Evolutionary conservation across 805 yeast genomes (phyloP).

Genomic region (Sugiyamaella lignohabitans): DNA sequence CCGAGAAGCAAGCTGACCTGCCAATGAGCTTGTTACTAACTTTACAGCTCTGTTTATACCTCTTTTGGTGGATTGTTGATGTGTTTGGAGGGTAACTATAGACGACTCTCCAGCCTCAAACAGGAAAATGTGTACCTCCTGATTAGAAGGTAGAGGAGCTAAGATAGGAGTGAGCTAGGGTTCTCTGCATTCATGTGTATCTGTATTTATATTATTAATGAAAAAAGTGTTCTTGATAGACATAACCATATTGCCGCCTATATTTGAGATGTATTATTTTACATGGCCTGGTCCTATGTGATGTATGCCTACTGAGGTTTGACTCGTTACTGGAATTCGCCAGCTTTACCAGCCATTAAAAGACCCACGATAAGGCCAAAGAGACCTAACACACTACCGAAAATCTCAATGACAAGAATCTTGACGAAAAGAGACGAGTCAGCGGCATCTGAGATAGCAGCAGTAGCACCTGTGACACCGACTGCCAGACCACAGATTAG

Average conservation of each 20-base stretch:
- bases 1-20: neutral
- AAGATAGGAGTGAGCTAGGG: neutral
- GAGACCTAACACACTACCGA: slow-evolving; percentile 92
- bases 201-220: neutral
- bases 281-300: neutral
- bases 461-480: slow-evolving; percentile 97
- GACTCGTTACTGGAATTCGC: slow-evolving; percentile 55
- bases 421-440: slow-evolving; percentile 92
- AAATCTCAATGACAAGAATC: slow-evolving; percentile 93
- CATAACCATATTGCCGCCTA: neutral
- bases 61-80: slow-evolving; percentile 93
- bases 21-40: neutral
- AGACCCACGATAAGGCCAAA: slow-evolving; percentile 97
- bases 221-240: neutral
- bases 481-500: slow-evolving; percentile 96
- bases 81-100: slow-evolving; percentile 92
- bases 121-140: slow-evolving; percentile 90
- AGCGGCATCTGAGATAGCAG: slow-evolving; percentile 96
- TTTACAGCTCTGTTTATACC: slow-evolving; percentile 72
- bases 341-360: slow-evolving; percentile 94
- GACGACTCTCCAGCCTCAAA: slow-evolving; percentile 79
- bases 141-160: slow-evolving; percentile 70
- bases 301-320: neutral
- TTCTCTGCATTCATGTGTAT: neutral
- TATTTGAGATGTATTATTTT: neutral